phyloP scores from a whole-genome alignment of 805 yeast species.

The Metschnikowia sp. region DNA sequence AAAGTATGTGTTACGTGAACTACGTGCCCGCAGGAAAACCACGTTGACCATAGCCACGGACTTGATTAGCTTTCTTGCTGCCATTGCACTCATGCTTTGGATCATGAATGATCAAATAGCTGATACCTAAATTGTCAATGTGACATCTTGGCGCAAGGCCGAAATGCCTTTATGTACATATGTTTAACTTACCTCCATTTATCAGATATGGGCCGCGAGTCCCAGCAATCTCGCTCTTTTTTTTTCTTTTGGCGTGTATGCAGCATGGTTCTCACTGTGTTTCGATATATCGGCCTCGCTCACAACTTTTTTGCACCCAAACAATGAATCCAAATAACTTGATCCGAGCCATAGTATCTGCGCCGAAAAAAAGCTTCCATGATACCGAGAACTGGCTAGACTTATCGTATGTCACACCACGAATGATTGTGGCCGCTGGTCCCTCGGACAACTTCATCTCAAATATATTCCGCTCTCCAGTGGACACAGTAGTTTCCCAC shows the following conservation, averaged over 20 bases:
- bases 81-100: too few relatives aligned
- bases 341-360: constrained; percentile 19
- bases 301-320: constrained; percentile 13
- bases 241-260: background rate
- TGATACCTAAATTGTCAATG: background rate
- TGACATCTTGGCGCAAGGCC: constrained; percentile 2
- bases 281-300: background rate
- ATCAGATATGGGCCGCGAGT: background rate
- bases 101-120: background rate
- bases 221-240: background rate
- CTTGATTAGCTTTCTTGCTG: background rate
- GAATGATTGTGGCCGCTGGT: constrained; percentile 70
- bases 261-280: constrained; percentile 1
- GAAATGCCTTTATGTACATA: constrained; percentile 5
- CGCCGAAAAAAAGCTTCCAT: constrained; percentile 21
- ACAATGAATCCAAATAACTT: constrained; percentile 12
- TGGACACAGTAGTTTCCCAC: constrained; percentile 40
- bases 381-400: constrained; percentile 44
- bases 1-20: too few relatives aligned
- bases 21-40: background rate
- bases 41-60: background rate
- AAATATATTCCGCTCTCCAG: constrained; percentile 48
- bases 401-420: constrained; percentile 61
- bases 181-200: constrained; percentile 1
- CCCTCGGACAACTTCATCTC: constrained; percentile 52